Evolutionary conservation across 139 green algal genomes (phyloP).

Genomic region (Zygnema circumcarinatum): DNA sequence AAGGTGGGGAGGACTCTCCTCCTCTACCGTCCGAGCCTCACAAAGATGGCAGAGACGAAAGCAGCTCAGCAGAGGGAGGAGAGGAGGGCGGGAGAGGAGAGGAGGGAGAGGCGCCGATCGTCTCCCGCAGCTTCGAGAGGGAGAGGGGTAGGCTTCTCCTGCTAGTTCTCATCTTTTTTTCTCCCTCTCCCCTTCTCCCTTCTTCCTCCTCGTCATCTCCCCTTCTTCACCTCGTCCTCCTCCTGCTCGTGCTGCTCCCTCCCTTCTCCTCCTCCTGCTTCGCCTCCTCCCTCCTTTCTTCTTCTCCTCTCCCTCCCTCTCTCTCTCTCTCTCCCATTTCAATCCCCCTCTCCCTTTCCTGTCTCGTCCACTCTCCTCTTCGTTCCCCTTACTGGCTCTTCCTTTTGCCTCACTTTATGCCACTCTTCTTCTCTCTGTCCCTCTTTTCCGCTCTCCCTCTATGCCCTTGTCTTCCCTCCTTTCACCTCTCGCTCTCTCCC

Average conservation of each 20-base stretch:
- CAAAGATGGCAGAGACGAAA: slow-evolving; percentile 20
- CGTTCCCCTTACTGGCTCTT: too few species aligned
- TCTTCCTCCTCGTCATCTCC: neutral
- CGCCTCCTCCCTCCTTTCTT: neutral
- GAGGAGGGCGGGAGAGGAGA: neutral
- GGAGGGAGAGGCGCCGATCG: neutral
- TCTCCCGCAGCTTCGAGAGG: neutral
- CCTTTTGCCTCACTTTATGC: neutral
- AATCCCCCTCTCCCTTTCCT: neutral
- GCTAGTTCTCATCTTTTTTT: neutral
- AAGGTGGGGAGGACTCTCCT: slow-evolving; percentile 11
- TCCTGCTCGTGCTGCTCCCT: neutral
- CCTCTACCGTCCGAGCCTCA: slow-evolving; percentile 25
- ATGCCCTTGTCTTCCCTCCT: neutral
- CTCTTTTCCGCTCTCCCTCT: neutral
- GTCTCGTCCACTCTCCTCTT: neutral
- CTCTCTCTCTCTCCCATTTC: neutral
- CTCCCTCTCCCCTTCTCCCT: slow-evolving; percentile 5
- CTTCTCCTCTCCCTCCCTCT: neutral
- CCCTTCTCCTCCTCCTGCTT: neutral
- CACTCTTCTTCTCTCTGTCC: neutral
- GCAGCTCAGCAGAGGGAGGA: neutral
- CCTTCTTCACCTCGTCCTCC: neutral
- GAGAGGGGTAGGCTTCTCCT: too few species aligned
- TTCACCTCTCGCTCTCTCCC: neutral